Base-by-base conservation (phyloP, 2,329 filamentous ascomycete genomes). In the Apiospora rasikravindrae region DNA sequence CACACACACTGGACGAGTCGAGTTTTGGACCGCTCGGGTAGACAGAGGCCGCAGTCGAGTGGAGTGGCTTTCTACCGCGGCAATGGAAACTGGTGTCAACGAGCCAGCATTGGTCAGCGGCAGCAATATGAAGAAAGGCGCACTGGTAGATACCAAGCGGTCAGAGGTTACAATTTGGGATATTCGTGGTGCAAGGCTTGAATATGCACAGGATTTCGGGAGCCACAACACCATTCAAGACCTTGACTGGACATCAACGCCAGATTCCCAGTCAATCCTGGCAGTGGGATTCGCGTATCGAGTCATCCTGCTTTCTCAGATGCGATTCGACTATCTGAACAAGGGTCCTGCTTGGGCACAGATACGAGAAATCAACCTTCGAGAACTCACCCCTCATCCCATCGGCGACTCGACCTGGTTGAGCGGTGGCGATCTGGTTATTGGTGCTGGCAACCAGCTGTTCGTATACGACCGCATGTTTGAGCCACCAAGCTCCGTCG, bases 391-490 rank as follows among this genome's bases (percentile, higher is more conserved):
- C 16, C 94, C 95, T 40, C 94, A 98, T 80, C 93, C 94, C 0
- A 97, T 98, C 69, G 95, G 95, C 2, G 95, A 98, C 80, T 97
- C 95, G 0, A 94, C 94, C 22, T 99, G 96, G 96, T 85, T 98
- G 16, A 90, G 91, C 40, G 92, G 93, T 77, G 96, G 95, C 0
- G 91, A 95, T 77, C 87, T 99, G 16, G 92, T 97, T 7, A 91
- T 98, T 71, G 95, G 95, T 0, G 91, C 95, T 10, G 96, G 96
- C 0, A 98, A 98, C 79, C 95, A 98, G 79, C 86, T 99, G 16
- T 95, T 98, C 80, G 87, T 97, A 8, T 92, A 95, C 78, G 93
- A 94, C 76, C 90, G 95, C 73, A 86, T 89, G n/a, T 90, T 97
- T 33, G 88, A 92, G 71, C 85, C 89, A 7, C 87, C 88, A 0